Evolutionary conservation across 257 asterid genomes (phyloP).

Genomic region (Nicotiana tomentosiformis): DNA sequence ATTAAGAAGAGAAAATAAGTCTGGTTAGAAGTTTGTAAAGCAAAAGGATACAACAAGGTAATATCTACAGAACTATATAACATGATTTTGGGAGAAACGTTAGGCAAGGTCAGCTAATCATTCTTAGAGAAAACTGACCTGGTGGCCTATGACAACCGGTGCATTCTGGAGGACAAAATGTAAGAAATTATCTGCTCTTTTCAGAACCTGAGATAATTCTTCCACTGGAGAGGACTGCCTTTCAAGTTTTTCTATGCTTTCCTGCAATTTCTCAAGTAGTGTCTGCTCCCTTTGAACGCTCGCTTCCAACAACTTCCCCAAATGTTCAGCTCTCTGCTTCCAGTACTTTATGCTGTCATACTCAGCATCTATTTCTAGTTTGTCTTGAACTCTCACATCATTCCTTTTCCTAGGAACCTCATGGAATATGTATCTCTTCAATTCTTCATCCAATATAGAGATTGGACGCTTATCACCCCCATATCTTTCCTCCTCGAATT

Average conservation of each 20-base stretch:
- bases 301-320: constrained; percentile 66
- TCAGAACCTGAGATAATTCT: constrained; percentile 65
- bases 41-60: background rate
- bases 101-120: background rate
- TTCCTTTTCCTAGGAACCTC: constrained; percentile 51
- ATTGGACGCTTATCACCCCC: constrained; percentile 79
- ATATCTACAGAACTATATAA: background rate
- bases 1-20: background rate
- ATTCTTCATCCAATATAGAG: constrained; percentile 65
- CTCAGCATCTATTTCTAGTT: constrained; percentile 58
- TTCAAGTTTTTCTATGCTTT: constrained; percentile 76
- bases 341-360: constrained; percentile 58
- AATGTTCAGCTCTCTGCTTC: constrained; percentile 59
- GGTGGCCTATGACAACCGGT: constrained; percentile 92
- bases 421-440: constrained; percentile 42
- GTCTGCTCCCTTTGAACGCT: constrained; percentile 50
- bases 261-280: constrained; percentile 58
- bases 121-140: constrained; percentile 33
- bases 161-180: constrained; percentile 92
- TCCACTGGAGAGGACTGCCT: constrained; percentile 85
- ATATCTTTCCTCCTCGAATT: constrained; percentile 66
- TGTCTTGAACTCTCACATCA: constrained; percentile 35
- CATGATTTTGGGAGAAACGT: background rate
- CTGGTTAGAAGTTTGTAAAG: background rate
- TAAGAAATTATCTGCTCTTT: constrained; percentile 80